Percentiles rank a stretch among this genome's conserved stretches.
These are phyloP conservation scores for Physcomitrellopsis africana DNA, from an alignment of 225 moss, liverwort and hornwort species.

Conservation along the genomic window DNA sequence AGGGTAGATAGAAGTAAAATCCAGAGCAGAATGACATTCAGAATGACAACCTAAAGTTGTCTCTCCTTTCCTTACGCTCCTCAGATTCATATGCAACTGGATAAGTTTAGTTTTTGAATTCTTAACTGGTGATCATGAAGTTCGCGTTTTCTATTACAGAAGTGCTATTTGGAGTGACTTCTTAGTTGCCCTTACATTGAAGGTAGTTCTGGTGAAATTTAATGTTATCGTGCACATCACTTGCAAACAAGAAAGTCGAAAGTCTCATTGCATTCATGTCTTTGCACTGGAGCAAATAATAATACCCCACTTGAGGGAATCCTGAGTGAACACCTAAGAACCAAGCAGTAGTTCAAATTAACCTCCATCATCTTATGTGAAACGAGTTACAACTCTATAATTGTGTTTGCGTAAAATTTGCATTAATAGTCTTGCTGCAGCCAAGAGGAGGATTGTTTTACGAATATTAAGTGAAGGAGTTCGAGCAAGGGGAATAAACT, in stretches of 20 bases:
- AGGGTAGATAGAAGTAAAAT: not conserved
- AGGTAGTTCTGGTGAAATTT: not conserved
- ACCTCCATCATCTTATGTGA: not conserved
- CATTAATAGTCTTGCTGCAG: not conserved
- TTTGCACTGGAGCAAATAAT: not conserved
- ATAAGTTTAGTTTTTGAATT: too few species aligned
- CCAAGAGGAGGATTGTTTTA: not conserved
- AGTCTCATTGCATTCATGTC: slow-evolving; percentile 6
- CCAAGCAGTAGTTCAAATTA: slow-evolving; percentile 16
- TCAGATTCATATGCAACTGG: too few species aligned
- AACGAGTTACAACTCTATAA: not conserved
- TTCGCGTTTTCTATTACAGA: too few species aligned
- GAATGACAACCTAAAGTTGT: too few species aligned
- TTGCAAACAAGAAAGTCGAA: not conserved
- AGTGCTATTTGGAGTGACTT: too few species aligned
- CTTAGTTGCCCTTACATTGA: not conserved
- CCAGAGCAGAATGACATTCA: too few species aligned
- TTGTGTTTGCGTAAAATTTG: not conserved
- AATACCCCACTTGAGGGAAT: not conserved
- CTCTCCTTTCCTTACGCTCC: too few species aligned
- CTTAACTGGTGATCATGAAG: too few species aligned
- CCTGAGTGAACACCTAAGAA: slow-evolving; percentile 1
- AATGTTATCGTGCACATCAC: too few species aligned
- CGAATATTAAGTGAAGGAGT: not conserved
- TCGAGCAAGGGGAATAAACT: too few species aligned